Evolutionary conservation across 2,329 filamentous ascomycete species (phyloP).

Genomic region (Chrysoporthe deuterocubensis): DNA sequence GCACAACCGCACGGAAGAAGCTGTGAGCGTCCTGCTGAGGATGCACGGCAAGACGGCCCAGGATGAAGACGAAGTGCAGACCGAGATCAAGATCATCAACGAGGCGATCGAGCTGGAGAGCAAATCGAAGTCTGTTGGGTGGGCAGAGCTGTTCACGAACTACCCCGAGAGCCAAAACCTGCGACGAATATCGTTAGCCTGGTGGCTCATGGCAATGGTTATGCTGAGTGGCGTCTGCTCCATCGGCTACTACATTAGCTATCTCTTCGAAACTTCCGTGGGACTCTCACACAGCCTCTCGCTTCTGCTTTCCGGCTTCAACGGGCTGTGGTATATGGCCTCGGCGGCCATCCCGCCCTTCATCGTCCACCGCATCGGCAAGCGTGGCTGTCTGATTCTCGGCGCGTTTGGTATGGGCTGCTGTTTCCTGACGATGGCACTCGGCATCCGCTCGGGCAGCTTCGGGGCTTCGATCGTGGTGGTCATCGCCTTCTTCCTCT

Average conservation of each 20-base stretch:
- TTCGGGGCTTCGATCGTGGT: conserved; percentile 17
- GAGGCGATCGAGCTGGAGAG: conserved; percentile 31
- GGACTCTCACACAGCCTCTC: conserved; percentile 18
- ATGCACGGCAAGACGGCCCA: conserved; percentile 17
- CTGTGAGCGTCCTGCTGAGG: not conserved
- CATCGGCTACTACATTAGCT: conserved; percentile 42
- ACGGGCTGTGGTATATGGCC: conserved; percentile 23
- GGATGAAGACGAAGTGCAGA: conserved; percentile 22
- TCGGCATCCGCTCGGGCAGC: conserved; percentile 12
- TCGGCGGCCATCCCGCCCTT: conserved; percentile 14
- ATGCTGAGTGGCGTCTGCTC: conserved; percentile 31
- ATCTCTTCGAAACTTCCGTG: conserved; percentile 21
- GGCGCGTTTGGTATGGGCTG: conserved; percentile 17
- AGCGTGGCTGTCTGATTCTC: conserved; percentile 15
- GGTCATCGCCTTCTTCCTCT: conserved; percentile 27
- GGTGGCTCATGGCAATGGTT: conserved; percentile 32
- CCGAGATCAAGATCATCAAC: conserved; percentile 29
- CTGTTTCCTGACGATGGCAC: conserved; percentile 17
- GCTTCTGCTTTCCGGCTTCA: conserved; percentile 21
- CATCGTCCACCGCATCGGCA: conserved; percentile 19
- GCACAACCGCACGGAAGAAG: not conserved
- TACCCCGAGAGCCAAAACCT: conserved; percentile 27
- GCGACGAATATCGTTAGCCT: conserved; percentile 28
- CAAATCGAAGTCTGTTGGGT: conserved; percentile 20
- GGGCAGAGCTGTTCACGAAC: conserved; percentile 30